These are phyloP conservation scores for Ceratocystis cubensis DNA, from an alignment of 2,329 filamentous ascomycete species.

Conservation along the genomic window DNA sequence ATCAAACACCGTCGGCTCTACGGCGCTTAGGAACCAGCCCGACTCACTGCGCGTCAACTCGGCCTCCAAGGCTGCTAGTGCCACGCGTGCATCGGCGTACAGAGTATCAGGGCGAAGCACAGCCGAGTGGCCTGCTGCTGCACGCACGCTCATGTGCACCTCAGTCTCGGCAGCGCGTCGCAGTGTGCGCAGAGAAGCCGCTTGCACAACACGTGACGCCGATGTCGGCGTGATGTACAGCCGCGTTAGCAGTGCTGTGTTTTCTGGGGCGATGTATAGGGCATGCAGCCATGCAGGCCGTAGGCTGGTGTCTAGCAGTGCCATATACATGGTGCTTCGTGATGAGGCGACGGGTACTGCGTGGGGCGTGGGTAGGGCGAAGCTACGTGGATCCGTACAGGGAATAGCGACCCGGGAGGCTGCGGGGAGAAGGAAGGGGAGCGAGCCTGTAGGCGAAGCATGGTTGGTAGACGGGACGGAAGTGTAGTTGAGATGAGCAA, in stretches of 20 bases:
- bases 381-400: conserved; percentile 49
- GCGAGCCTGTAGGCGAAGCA: conserved; percentile 74
- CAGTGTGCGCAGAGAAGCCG: conserved; percentile 52
- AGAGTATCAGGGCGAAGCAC: conserved; percentile 29
- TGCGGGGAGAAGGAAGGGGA: conserved; percentile 69
- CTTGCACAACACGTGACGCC: conserved; percentile 48
- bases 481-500: conserved; percentile 55
- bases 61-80: conserved; percentile 35
- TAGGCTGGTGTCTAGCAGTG: conserved; percentile 64
- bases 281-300: conserved; percentile 77
- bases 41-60: conserved; percentile 30
- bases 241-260: conserved; percentile 52
- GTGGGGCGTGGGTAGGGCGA: conserved; percentile 32
- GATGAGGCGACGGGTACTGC: conserved; percentile 28
- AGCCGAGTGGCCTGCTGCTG: conserved; percentile 43
- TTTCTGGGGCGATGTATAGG: conserved; percentile 62
- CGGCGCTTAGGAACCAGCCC: conserved; percentile 39
- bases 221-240: conserved; percentile 60
- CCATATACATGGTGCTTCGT: conserved; percentile 61
- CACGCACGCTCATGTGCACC: conserved; percentile 32
- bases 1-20: conserved; percentile 62
- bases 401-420: conserved; percentile 24
- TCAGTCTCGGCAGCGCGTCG: conserved; percentile 61
- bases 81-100: conserved; percentile 34
- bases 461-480: conserved; percentile 74